phyloP scores from a whole-genome alignment of 208 protist species.

The Acanthamoeba castellanii region DNA sequence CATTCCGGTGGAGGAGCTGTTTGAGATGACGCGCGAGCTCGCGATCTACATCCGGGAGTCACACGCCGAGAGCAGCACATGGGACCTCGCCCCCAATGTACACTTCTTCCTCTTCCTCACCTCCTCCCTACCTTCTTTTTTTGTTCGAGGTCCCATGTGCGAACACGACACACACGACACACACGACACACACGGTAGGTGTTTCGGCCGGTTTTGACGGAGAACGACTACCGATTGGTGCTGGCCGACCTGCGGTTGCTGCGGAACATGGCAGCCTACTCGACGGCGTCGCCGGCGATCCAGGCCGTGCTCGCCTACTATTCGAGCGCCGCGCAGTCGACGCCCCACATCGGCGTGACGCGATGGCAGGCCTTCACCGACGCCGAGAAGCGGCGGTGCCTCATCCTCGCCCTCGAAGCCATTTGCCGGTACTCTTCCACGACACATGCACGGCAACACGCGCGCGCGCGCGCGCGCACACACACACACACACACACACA shows the following conservation, averaged over 20 bases:
- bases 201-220: background rate
- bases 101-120: background rate
- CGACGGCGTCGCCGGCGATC: background rate
- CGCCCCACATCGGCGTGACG: background rate
- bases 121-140: background rate
- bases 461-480: too few species aligned
- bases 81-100: conserved; percentile 23
- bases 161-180: too few species aligned
- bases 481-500: background rate
- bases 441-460: too few species aligned
- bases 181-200: background rate
- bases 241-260: background rate
- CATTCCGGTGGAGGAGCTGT: background rate
- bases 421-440: background rate
- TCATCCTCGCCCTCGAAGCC: conserved; percentile 41
- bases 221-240: conserved; percentile 23
- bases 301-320: conserved; percentile 3
- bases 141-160: too few species aligned
- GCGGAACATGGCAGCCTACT: background rate
- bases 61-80: background rate
- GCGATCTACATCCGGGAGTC: background rate
- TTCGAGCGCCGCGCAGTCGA: background rate
- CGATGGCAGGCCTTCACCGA: conserved; percentile 37
- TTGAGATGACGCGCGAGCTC: conserved; percentile 28
- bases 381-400: conserved; percentile 23